phyloP scores from a whole-genome alignment of 768 basidiomycete species.

The Mycena floridula region DNA sequence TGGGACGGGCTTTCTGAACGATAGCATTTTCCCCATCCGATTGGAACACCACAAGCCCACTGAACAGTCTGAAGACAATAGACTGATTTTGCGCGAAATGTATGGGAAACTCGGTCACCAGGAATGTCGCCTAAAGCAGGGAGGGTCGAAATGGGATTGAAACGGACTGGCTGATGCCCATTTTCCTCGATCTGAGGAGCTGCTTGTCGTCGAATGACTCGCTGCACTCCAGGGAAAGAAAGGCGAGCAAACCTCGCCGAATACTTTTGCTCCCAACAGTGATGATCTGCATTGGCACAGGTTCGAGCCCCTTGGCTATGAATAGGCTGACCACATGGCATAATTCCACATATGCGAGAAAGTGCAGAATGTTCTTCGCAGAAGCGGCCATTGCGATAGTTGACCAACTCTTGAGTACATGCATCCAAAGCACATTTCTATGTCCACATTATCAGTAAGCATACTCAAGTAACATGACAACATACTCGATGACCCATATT shows the following conservation, averaged over 20 bases:
- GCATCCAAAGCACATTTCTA: slow-evolving; percentile 18
- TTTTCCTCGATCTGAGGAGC: neutral
- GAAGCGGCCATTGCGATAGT: slow-evolving; percentile 25
- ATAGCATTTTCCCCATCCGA: slow-evolving; percentile 18
- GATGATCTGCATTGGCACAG: slow-evolving; percentile 13
- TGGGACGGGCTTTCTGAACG: slow-evolving; percentile 16
- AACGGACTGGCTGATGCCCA: neutral
- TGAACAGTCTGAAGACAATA: slow-evolving; percentile 16
- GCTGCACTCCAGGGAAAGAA: neutral
- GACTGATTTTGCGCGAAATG: slow-evolving; percentile 5
- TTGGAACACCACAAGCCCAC: slow-evolving; percentile 19
- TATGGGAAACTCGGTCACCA: neutral
- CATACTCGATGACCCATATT: slow-evolving; percentile 16
- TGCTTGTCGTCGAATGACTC: neutral
- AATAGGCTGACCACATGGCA: slow-evolving; percentile 18
- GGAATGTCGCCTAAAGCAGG: neutral
- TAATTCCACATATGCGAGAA: slow-evolving; percentile 15
- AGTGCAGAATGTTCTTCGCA: slow-evolving; percentile 16
- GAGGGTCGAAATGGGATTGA: neutral
- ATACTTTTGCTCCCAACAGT: slow-evolving; percentile 12
- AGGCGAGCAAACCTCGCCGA: slow-evolving; percentile 9
- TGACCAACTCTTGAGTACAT: slow-evolving; percentile 15
- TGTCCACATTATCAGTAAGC: neutral
- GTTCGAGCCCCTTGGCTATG: no score
- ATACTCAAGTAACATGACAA: neutral